phyloP scores from a whole-genome alignment of 1,284 basidiomycete species.

The Ustilago tritici region DNA sequence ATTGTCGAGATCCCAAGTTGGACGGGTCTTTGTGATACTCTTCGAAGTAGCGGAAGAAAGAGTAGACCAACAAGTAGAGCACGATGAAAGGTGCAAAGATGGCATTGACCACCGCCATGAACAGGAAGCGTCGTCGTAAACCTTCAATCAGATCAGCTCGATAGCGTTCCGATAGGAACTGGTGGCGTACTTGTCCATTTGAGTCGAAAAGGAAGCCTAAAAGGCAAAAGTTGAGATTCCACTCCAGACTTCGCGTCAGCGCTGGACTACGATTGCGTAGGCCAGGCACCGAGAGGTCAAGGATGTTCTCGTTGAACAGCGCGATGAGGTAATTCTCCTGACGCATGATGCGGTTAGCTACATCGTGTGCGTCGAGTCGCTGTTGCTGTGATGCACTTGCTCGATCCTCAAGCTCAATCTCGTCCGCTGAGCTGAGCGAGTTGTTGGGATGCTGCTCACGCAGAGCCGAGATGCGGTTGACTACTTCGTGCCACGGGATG shows the following conservation, averaged over 20 bases:
- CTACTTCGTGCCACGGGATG: conserved; percentile 94
- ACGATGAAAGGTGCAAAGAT: conserved; percentile 97
- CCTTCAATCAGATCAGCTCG: conserved; percentile 82
- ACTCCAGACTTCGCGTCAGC: conserved; percentile 90
- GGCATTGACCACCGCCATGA: conserved; percentile 95
- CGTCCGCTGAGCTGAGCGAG: conserved; percentile 57
- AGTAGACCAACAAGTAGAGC: conserved; percentile 94
- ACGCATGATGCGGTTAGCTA: conserved; percentile 94
- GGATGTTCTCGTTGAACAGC: conserved; percentile 93
- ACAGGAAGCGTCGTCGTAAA: conserved; percentile 85
- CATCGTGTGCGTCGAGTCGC: conserved; percentile 85
- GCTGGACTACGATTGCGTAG: conserved; percentile 72
- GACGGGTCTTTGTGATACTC: conserved; percentile 99
- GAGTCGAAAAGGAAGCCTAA: conserved; percentile 92
- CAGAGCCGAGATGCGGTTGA: conserved; percentile 78
- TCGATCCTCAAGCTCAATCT: conserved; percentile 70
- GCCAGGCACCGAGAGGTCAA: conserved; percentile 83
- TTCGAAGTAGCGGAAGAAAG: conserved; percentile 99
- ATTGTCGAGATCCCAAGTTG: conserved; percentile 88
- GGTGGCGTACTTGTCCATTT: conserved; percentile 86
- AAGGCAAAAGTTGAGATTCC: conserved; percentile 94
- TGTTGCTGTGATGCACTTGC: conserved; percentile 38
- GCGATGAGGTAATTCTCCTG: conserved; percentile 99
- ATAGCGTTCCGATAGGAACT: conserved; percentile 87
- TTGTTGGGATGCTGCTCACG: conserved; percentile 59